phyloP scores from a whole-genome alignment of 306 rosid genomes.

The Pyrus pyrifolia region DNA sequence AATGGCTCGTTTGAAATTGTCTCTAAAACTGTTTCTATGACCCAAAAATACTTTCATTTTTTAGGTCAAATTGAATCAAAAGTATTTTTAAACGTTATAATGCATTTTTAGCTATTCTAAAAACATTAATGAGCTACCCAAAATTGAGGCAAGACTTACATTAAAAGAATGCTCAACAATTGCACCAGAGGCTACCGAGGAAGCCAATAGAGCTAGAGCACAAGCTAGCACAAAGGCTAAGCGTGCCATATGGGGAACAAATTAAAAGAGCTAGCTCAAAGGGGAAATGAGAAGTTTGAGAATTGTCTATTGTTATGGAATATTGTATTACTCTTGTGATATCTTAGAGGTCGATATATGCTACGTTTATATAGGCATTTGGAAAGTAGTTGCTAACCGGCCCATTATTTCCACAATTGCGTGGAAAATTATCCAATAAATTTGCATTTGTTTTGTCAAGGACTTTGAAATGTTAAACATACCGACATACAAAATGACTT shows the following conservation, averaged over 20 bases:
- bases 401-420: background rate
- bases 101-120: no score
- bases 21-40: background rate
- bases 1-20: background rate
- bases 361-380: background rate
- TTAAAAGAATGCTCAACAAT: slow-evolving; percentile 38
- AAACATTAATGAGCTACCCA: background rate
- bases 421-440: background rate
- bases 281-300: background rate
- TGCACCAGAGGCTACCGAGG: slow-evolving; percentile 38
- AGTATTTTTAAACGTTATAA: background rate
- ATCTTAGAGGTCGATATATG: background rate
- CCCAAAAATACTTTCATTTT: background rate
- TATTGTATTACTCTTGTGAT: background rate
- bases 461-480: background rate
- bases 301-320: background rate
- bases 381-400: background rate
- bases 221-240: slow-evolving; percentile 18
- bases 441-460: background rate
- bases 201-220: slow-evolving; percentile 28
- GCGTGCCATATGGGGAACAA: slow-evolving; percentile 13
- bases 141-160: slow-evolving; percentile 18
- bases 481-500: background rate
- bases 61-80: background rate
- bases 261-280: background rate